Base-by-base conservation (phyloP, 345 rosid species). In the Hypericum perforatum region DNA sequence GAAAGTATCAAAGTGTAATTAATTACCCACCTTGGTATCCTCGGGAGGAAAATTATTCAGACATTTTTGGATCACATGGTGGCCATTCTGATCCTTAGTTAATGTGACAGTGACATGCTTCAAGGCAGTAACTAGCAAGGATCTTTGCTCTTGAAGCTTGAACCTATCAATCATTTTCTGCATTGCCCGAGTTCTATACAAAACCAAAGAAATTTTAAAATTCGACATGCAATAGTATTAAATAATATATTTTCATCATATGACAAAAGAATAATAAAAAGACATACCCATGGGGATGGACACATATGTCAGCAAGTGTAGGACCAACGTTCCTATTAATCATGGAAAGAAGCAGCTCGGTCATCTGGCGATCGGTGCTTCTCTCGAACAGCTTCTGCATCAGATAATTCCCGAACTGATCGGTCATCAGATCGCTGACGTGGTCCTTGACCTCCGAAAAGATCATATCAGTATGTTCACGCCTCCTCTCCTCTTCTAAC, bases 61-160 rank as follows among this genome's bases (percentile, higher is more conserved):
- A 69, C 87, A 84, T 66, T 80, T 84, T 76, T 88, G 94, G 60
- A 84, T 84, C 14, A 84, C 90, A 22, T 88, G 90, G 61, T 82
- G 80, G 64, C 96, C 96, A 0, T 88, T 82, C 61, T 72, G 74
- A 67, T 88, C 72, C 66, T 84, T 88, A 22, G 82, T 78, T 74
- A 88, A 57, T 52, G 81, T 67, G 71, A 82, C 82, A 52, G 80
- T 74, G 46, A 82, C 76, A 47, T 80, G 77, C 74, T 76, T 80
- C 69, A 84, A 69, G 22, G 90, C 73, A 56, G 79, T 76, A 39
- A 80, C 73, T 57, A 84, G 72, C 14, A 72, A 53, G 54, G 79
- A 65, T 36, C 73, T 61, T 67, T 84, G 88, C 70, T 84, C 84
- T 9, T 76, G 74, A 47, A 65, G 56, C 60, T 61, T 77, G 11